Evolutionary conservation across 306 rosid species (phyloP).

Genomic region (Aeschynomene evenia): DNA sequence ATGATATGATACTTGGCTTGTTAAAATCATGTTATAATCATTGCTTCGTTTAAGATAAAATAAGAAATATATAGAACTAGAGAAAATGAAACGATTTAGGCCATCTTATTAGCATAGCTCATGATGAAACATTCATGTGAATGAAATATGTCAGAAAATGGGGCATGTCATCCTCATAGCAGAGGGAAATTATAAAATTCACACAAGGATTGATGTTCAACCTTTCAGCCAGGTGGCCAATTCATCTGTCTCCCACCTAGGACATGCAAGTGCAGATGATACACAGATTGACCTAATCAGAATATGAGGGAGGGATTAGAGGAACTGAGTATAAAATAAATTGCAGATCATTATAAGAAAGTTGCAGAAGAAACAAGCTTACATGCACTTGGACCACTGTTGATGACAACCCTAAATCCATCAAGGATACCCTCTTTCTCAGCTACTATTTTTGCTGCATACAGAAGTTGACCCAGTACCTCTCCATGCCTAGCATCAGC

Average conservation of each 20-base stretch:
- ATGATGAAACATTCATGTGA: neutral
- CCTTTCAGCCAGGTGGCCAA: conserved; percentile 78
- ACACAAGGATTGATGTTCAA: neutral
- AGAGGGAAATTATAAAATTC: neutral
- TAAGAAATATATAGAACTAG: too few relatives aligned
- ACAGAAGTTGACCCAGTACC: conserved; percentile 65
- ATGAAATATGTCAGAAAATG: neutral
- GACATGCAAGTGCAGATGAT: conserved; percentile 80
- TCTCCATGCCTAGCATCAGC: conserved; percentile 61
- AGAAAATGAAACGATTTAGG: too few relatives aligned
- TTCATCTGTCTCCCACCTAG: conserved; percentile 70
- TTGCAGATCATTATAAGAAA: neutral
- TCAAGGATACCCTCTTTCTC: conserved; percentile 62
- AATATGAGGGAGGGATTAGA: conserved; percentile 15
- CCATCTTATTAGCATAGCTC: neutral
- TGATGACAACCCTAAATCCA: conserved; percentile 74
- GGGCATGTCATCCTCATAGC: neutral
- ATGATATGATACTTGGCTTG: neutral
- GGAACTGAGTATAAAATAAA: neutral
- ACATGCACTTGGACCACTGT: conserved; percentile 67
- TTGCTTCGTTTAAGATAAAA: too few relatives aligned
- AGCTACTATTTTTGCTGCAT: conserved; percentile 67
- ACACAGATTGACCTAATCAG: conserved; percentile 69
- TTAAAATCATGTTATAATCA: neutral
- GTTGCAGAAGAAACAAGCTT: conserved; percentile 32